Conservation (phyloP, 495 filamentous ascomycete species). For the Penicillium crystallinum region DNA sequence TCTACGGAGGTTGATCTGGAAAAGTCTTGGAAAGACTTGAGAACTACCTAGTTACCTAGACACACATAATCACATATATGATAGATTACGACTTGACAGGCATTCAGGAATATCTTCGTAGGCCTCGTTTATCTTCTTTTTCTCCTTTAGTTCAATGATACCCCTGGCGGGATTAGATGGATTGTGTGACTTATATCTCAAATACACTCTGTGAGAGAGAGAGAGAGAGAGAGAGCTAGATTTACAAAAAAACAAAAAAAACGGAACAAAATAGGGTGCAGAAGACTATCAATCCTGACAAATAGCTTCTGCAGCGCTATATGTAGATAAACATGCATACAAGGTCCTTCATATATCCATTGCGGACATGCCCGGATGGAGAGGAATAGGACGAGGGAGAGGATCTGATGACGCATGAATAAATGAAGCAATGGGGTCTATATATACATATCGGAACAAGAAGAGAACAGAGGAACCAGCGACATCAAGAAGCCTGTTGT, state of each 20-base stretch:
- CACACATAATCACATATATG: too few species aligned
- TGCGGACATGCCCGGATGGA: not conserved
- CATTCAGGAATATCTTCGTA: too few species aligned
- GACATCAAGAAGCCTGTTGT: conserved; percentile 12
- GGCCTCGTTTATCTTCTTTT: too few species aligned
- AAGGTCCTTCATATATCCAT: not conserved
- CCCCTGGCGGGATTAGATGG: too few species aligned
- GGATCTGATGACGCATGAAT: conserved; percentile 2
- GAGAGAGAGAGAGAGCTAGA: not conserved
- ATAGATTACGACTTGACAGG: too few species aligned
- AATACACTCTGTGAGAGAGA: too few species aligned
- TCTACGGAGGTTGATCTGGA: not conserved
- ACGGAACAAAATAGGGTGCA: not conserved
- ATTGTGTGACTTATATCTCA: too few species aligned
- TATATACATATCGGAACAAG: conserved; percentile 13
- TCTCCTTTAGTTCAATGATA: too few species aligned
- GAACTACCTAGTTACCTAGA: too few species aligned
- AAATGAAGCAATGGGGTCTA: conserved; percentile 1
- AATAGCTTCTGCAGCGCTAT: not conserved
- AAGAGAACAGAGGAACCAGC: not conserved
- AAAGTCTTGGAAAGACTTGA: too few species aligned
- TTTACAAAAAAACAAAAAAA: not conserved
- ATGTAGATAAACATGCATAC: not conserved
- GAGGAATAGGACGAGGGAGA: conserved; percentile 1
- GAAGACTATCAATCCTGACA: too few species aligned